These are phyloP conservation scores for Trichaptum fuscoviolaceum DNA, from an alignment of 768 basidiomycete genomes.

Conservation along the genomic window DNA sequence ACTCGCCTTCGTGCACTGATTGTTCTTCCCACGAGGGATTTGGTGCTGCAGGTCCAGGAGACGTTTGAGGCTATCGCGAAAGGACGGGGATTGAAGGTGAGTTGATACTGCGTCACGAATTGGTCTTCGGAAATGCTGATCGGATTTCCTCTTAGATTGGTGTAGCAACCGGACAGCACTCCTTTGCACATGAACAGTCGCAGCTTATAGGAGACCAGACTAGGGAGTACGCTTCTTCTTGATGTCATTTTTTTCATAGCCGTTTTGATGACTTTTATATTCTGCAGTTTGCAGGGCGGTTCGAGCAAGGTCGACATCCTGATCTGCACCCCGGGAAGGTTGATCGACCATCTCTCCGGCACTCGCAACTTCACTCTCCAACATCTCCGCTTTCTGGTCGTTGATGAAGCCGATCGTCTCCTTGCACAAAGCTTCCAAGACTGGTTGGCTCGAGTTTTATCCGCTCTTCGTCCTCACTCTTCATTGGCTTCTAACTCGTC, in stretches of 20 bases:
- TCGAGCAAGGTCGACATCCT: conserved; percentile 90
- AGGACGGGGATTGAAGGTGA: conserved; percentile 82
- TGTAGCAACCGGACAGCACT: conserved; percentile 88
- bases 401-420: conserved; percentile 97
- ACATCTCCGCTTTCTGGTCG: conserved; percentile 92
- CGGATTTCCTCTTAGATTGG: conserved; percentile 41
- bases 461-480: conserved; percentile 53
- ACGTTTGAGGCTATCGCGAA: conserved; percentile 82
- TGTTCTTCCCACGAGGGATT: conserved; percentile 89
- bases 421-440: conserved; percentile 94
- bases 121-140: conserved; percentile 5
- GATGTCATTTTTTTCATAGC: not conserved
- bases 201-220: conserved; percentile 64
- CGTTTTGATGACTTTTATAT: conserved; percentile 1
- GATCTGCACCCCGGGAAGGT: conserved; percentile 90
- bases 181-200: conserved; percentile 87
- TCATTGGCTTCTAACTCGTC: conserved; percentile 10
- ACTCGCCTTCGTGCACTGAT: conserved; percentile 85
- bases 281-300: conserved; percentile 68
- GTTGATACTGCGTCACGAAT: conserved; percentile 10
- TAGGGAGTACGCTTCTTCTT: conserved; percentile 36
- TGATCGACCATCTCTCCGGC: conserved; percentile 89
- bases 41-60: conserved; percentile 89
- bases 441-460: conserved; percentile 82
- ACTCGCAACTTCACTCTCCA: conserved; percentile 90